A percentile compares a stretch with the other conserved stretches of the same genome.
These are phyloP conservation scores for Trichoderma citrinoviride DNA, from an alignment of 2,329 filamentous ascomycete species.

Conservation along the genomic window DNA sequence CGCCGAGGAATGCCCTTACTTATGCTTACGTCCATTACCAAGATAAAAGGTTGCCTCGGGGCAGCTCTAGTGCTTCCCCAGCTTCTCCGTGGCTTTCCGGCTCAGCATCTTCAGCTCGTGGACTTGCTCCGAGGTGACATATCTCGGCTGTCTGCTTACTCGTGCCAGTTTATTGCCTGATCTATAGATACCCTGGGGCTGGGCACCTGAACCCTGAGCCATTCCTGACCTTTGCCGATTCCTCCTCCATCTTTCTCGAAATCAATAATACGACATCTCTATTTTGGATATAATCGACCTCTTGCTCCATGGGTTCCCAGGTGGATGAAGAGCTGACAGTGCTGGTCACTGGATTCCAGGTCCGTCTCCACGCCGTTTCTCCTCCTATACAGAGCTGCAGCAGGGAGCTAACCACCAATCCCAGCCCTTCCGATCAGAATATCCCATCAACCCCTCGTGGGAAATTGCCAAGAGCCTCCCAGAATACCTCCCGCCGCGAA, in stretches of 20 bases:
- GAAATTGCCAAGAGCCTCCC: slow-evolving; percentile 72
- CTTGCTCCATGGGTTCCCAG: slow-evolving; percentile 37
- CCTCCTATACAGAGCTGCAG: neutral
- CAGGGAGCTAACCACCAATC: neutral
- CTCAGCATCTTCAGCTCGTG: neutral
- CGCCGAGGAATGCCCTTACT: neutral
- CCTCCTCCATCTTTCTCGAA: neutral
- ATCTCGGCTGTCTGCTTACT: neutral
- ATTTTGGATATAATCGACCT: neutral
- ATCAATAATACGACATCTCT: neutral
- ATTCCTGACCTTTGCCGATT: neutral
- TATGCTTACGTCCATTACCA: neutral
- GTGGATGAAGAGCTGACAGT: slow-evolving; percentile 52
- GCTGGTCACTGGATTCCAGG: slow-evolving; percentile 61
- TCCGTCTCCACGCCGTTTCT: slow-evolving; percentile 29
- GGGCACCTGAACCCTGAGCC: neutral
- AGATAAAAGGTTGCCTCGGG: neutral
- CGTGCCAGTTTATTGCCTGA: neutral
- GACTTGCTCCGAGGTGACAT: neutral
- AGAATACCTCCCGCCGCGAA: slow-evolving; percentile 54
- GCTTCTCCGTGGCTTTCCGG: neutral
- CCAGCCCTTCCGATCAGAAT: slow-evolving; percentile 72
- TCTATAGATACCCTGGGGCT: neutral
- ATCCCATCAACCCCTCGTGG: slow-evolving; percentile 75
- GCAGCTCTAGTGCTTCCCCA: neutral